These are phyloP conservation scores for Fagopyrum homotropicum DNA, from an alignment of 148 eudicot genomes.

Conservation along the genomic window DNA sequence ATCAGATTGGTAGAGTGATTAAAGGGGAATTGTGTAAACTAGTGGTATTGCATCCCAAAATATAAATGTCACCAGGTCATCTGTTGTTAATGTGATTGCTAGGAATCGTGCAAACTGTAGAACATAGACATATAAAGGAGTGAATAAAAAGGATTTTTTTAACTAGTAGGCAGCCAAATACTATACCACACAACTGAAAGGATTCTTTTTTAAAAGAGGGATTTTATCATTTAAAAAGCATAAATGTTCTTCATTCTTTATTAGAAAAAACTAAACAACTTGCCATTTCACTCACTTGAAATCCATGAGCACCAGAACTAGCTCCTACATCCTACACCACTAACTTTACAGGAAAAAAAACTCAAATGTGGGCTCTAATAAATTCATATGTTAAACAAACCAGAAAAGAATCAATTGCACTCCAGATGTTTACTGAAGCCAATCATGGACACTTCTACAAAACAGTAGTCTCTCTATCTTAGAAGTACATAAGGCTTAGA, in stretches of 20 bases:
- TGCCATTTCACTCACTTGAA: background rate
- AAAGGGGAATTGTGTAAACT: background rate
- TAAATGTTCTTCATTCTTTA: background rate
- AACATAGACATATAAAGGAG: background rate
- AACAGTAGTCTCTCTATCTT: background rate
- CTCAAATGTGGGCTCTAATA: background rate
- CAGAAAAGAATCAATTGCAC: background rate
- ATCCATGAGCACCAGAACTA: background rate
- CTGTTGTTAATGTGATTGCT: no score
- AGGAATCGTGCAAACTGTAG: background rate
- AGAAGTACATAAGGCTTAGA: background rate
- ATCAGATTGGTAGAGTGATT: background rate
- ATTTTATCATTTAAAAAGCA: background rate
- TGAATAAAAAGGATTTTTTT: background rate
- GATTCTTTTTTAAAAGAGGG: background rate
- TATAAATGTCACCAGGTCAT: no score
- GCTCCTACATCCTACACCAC: background rate
- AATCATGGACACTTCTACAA: background rate
- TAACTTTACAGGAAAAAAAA: background rate
- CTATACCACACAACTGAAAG: background rate
- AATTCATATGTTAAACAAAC: background rate
- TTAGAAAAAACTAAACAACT: background rate
- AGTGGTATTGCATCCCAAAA: no score
- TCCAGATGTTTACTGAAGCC: background rate
- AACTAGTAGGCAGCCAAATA: background rate